phyloP scores from a whole-genome alignment of 495 filamentous ascomycete species.

The Trichoderma parareesei region DNA sequence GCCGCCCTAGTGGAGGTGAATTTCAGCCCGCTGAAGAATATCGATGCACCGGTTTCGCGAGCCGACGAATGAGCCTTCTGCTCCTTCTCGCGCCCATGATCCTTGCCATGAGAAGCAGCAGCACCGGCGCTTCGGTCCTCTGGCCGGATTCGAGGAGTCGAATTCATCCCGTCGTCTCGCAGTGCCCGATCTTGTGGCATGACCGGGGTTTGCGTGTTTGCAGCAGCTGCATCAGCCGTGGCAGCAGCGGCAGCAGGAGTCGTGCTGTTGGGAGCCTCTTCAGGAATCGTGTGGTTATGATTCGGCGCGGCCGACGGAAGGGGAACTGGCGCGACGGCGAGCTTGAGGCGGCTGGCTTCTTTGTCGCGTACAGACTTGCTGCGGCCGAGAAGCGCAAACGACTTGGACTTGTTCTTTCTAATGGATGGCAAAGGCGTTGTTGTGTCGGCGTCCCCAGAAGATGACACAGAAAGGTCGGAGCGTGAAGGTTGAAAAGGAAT shows the following conservation, averaged over 20 bases:
- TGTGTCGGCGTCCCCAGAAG: constrained; percentile 31
- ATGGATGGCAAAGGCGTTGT: constrained; percentile 16
- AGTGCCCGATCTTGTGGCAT: constrained; percentile 54
- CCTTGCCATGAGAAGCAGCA: constrained; percentile 24
- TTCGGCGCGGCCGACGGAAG: background rate
- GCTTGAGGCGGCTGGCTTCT: constrained; percentile 26
- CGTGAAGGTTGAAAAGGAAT: constrained; percentile 29
- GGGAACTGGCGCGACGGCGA: background rate
- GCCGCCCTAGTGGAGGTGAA: constrained; percentile 64
- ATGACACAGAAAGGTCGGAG: constrained; percentile 37
- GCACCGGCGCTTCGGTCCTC: constrained; percentile 47
- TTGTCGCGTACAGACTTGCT: constrained; percentile 60
- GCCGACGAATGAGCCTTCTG: constrained; percentile 35
- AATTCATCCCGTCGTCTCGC: constrained; percentile 55
- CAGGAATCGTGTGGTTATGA: background rate
- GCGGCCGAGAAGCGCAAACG: constrained; percentile 54
- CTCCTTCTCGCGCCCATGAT: constrained; percentile 23
- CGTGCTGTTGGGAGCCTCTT: background rate
- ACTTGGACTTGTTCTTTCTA: constrained; percentile 45
- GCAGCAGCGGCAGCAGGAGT: background rate
- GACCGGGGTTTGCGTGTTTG: constrained; percentile 46
- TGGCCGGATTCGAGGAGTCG: constrained; percentile 52
- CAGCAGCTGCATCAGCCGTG: constrained; percentile 17
- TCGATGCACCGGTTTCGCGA: constrained; percentile 56
- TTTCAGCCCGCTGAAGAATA: constrained; percentile 66